Evolutionary conservation across 1,139 yeast genomes (phyloP).

Genomic region (Yamadazyma diospyri): DNA sequence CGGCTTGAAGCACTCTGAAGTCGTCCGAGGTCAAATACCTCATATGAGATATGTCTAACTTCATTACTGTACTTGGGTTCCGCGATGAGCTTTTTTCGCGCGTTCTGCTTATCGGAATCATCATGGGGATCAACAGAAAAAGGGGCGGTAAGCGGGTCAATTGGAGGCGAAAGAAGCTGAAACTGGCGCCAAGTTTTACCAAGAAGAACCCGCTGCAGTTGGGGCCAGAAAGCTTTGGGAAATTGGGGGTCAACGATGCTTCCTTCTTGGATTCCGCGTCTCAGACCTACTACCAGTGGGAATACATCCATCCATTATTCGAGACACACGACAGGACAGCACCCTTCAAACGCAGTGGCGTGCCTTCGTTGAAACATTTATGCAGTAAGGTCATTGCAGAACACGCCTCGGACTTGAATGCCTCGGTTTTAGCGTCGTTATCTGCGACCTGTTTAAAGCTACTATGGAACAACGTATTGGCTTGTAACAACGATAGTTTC

Average conservation of each 20-base stretch:
- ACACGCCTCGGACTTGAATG: slow-evolving; percentile 21
- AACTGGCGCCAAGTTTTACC: too few relatives aligned
- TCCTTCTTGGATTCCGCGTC: slow-evolving; percentile 17
- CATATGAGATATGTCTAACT: slow-evolving; percentile 90
- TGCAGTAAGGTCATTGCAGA: slow-evolving; percentile 31
- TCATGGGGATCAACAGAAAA: too few relatives aligned
- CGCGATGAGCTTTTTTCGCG: slow-evolving; percentile 4
- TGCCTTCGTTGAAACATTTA: slow-evolving; percentile 11
- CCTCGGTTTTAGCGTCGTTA: slow-evolving; percentile 20
- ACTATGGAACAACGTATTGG: slow-evolving; percentile 32
- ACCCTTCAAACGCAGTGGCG: slow-evolving; percentile 4
- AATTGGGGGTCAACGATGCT: slow-evolving; percentile 10
- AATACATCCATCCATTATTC: slow-evolving; percentile 9
- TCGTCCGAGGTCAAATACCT: slow-evolving; percentile 88
- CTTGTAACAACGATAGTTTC: slow-evolving; percentile 28
- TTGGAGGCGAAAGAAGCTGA: too few relatives aligned
- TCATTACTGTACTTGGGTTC: slow-evolving; percentile 66
- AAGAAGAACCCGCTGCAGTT: background rate
- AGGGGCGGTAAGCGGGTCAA: too few relatives aligned
- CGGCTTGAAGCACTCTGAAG: slow-evolving; percentile 83
- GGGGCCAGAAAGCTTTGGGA: slow-evolving; percentile 1
- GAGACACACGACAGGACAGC: slow-evolving; percentile 3
- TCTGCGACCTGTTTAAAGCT: slow-evolving; percentile 28
- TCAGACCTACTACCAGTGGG: slow-evolving; percentile 20
- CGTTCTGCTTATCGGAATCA: slow-evolving; percentile 3